Conservation (phyloP, 1,284 basidiomycete species). For the Athelia psychrophila region DNA sequence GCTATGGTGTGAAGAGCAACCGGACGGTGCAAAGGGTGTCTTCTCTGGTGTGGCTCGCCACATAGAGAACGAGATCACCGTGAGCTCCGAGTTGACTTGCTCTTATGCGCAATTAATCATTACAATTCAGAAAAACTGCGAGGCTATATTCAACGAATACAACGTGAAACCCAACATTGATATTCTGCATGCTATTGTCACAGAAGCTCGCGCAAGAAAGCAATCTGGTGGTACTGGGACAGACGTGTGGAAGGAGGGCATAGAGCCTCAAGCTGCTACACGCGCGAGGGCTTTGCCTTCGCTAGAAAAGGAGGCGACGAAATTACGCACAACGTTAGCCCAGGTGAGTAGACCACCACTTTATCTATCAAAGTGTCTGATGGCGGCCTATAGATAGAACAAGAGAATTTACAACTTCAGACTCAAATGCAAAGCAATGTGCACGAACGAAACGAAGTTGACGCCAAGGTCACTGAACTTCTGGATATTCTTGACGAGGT, state of each 20-base stretch:
- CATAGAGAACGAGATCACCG: constrained; percentile 64
- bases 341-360: constrained; percentile 43
- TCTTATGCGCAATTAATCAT: too few relatives aligned
- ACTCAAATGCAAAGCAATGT: constrained; percentile 47
- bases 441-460: constrained; percentile 41
- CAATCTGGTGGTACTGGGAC: constrained; percentile 37
- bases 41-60: constrained; percentile 67
- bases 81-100: constrained; percentile 25
- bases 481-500: constrained; percentile 59
- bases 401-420: constrained; percentile 48
- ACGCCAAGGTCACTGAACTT: constrained; percentile 41
- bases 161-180: constrained; percentile 67
- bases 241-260: constrained; percentile 61
- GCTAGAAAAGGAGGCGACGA: constrained; percentile 51
- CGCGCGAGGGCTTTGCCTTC: constrained; percentile 59
- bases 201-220: constrained; percentile 65
- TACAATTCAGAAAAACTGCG: constrained; percentile 31
- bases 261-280: constrained; percentile 58
- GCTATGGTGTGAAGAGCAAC: constrained; percentile 70
- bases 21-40: constrained; percentile 61
- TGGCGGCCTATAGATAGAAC: constrained; percentile 43
- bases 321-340: constrained; percentile 46
- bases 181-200: constrained; percentile 62
- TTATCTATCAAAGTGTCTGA: not conserved
- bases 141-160: constrained; percentile 62